Conservation (phyloP, 768 basidiomycete species). For the Tremella mesenterica region DNA sequence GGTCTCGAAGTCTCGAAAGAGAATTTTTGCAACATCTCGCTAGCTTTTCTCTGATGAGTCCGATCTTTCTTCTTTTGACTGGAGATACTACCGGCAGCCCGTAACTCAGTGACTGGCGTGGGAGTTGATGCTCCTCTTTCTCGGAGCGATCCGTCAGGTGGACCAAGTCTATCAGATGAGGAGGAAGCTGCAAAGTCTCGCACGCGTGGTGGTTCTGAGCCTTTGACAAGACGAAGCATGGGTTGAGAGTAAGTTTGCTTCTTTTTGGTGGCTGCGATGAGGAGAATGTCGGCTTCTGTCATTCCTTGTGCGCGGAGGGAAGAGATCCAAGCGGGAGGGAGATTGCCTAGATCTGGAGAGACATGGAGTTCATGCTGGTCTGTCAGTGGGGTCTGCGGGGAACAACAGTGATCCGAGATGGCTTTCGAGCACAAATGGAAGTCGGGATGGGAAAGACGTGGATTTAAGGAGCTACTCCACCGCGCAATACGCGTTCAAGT, state of each 20-base stretch:
- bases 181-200: not conserved
- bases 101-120: too few relatives aligned
- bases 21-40: conserved; percentile 5
- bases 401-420: not conserved
- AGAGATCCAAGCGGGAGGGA: conserved; percentile 24
- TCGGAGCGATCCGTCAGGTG: too few relatives aligned
- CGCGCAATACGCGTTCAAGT: too few relatives aligned
- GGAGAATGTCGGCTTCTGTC: conserved; percentile 22
- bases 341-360: conserved; percentile 19
- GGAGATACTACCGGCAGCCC: not conserved
- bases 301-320: conserved; percentile 25
- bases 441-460: not conserved
- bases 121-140: conserved; percentile 5
- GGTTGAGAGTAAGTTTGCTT: conserved; percentile 2
- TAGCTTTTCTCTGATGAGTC: not conserved
- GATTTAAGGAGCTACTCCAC: too few relatives aligned
- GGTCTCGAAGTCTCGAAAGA: conserved; percentile 5
- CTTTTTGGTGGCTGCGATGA: conserved; percentile 22
- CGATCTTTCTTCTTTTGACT: not conserved
- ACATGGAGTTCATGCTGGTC: conserved; percentile 35
- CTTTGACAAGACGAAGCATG: not conserved
- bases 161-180: not conserved
- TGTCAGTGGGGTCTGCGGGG: not conserved
- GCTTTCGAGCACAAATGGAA: not conserved
- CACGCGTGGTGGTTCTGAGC: not conserved